Evolutionary conservation across 768 basidiomycete species (phyloP).

Genomic region (Mycena floridula): DNA sequence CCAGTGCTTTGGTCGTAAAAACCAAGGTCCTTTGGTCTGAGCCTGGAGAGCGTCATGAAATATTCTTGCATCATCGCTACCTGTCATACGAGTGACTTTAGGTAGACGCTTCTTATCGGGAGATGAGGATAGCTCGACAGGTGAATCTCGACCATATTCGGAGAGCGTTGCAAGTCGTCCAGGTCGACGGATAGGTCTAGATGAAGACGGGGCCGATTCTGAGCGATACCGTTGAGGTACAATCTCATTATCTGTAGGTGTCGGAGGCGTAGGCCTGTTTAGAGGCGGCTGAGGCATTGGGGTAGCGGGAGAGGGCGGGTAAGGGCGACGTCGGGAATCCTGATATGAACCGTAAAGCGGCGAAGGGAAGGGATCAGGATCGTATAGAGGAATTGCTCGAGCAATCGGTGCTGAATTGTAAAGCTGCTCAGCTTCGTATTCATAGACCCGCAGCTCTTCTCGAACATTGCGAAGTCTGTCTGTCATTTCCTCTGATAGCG

Average conservation of each 20-base stretch:
- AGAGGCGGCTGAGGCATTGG: slow-evolving; percentile 33
- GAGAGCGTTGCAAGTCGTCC: not conserved
- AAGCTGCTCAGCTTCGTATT: slow-evolving; percentile 41
- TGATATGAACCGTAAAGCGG: not conserved
- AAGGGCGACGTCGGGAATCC: slow-evolving; percentile 1
- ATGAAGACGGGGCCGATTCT: slow-evolving; percentile 18
- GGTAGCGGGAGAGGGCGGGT: slow-evolving; percentile 32
- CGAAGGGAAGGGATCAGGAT: slow-evolving; percentile 12
- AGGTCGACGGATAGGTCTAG: not conserved
- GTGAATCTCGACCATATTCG: not conserved
- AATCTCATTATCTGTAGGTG: slow-evolving; percentile 16
- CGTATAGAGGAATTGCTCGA: slow-evolving; percentile 19
- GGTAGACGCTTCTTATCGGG: slow-evolving; percentile 16
- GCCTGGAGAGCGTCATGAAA: slow-evolving; percentile 31
- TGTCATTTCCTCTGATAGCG: slow-evolving; percentile 44
- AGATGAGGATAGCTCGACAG: not conserved
- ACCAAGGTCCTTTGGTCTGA: slow-evolving; percentile 43
- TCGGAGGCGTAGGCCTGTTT: slow-evolving; percentile 30
- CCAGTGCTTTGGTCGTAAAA: slow-evolving; percentile 50
- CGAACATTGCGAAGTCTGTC: slow-evolving; percentile 38
- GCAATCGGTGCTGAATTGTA: slow-evolving; percentile 33
- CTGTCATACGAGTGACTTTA: slow-evolving; percentile 32
- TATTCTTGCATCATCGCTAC: slow-evolving; percentile 37
- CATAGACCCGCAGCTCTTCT: slow-evolving; percentile 39
- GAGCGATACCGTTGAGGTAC: slow-evolving; percentile 3